phyloP scores from a whole-genome alignment of 306 rosid species.

The Crotalaria pallida region DNA sequence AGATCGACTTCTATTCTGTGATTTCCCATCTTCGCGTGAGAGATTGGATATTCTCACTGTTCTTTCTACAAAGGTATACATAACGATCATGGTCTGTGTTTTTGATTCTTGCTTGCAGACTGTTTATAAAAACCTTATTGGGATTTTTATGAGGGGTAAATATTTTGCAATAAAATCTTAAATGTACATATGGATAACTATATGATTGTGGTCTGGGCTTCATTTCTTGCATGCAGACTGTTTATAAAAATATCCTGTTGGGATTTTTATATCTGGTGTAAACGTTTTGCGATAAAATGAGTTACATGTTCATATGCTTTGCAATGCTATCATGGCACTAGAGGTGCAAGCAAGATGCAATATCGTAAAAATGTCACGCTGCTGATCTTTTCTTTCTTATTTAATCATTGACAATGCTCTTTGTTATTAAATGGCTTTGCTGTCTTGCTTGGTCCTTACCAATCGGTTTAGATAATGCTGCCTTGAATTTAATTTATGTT shows the following conservation, averaged over 20 bases:
- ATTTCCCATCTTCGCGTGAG: slow-evolving; percentile 73
- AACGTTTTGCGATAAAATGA: not conserved
- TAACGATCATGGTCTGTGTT: not conserved
- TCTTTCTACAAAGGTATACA: slow-evolving; percentile 77
- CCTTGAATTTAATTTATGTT: not conserved
- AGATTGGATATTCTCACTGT: slow-evolving; percentile 83
- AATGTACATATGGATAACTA: slow-evolving; percentile 16
- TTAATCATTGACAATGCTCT: not conserved
- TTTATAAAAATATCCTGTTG: not conserved
- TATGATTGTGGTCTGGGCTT: not conserved
- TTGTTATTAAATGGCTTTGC: not conserved
- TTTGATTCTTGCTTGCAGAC: not conserved
- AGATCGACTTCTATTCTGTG: slow-evolving; percentile 92
- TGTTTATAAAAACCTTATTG: not conserved
- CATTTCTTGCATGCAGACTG: not conserved
- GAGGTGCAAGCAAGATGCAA: slow-evolving; percentile 4
- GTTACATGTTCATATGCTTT: not conserved
- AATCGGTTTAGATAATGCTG: not conserved
- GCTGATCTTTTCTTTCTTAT: not conserved
- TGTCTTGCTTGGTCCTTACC: not conserved
- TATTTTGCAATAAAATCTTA: not conserved
- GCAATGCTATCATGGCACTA: not conserved
- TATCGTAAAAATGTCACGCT: not conserved
- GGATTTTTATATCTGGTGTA: not conserved
- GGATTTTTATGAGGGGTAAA: not conserved